Base-by-base conservation (phyloP, 2,329 filamentous ascomycete species). In the Fusarium sp. region DNA sequence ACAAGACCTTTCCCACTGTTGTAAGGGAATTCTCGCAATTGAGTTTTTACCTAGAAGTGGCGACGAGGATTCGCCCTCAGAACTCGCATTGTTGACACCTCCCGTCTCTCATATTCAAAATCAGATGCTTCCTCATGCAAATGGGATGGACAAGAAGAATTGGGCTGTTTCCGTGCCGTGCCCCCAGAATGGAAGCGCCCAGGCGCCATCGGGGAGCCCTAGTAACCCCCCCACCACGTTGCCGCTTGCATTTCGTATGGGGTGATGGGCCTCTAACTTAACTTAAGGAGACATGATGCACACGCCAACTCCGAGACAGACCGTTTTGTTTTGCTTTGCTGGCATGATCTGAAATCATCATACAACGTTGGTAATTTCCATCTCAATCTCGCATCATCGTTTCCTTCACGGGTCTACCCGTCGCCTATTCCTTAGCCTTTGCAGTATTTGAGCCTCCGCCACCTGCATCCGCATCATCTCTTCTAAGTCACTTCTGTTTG, bases 341-440 rank as follows among this genome's bases (percentile, higher is more conserved):
- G 71, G 57, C 60, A 73, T 75, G 66, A 68, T 72, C 56, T 45
- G 58, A 63, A 72, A 72, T 75, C 72, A 76, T 54, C 22, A 44
- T 32, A 56, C 28, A 30, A n/a, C 51, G 17, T 32, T 51, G 48
- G 28, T 26, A 70, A 75, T 63, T 42, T 44, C 39, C 57, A 32
- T 39, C 42, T 53, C 24, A 32, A 38, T 57, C 42, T 56, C 24
- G 13, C 51, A 45, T 44, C 53, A 54, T 35, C 30, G 39, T 50
- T 38, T 45, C 42, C 20, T 36, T 36, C 14, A 44, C 60, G 72
- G 59, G 45, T 58, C 42, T 59, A 57, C 35, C 63, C 59, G 47
- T 45, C 28, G 44, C 36, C 32, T 53, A 39, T 51, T 63, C 57
- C 35, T 48, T 53, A 30, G 35, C 42, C 24, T 54, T 39, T 18